A percentile compares a stretch with the other conserved stretches of the same genome.
Evolutionary conservation across 257 asterid genomes (phyloP).

Genomic region (Salvia splendens): DNA sequence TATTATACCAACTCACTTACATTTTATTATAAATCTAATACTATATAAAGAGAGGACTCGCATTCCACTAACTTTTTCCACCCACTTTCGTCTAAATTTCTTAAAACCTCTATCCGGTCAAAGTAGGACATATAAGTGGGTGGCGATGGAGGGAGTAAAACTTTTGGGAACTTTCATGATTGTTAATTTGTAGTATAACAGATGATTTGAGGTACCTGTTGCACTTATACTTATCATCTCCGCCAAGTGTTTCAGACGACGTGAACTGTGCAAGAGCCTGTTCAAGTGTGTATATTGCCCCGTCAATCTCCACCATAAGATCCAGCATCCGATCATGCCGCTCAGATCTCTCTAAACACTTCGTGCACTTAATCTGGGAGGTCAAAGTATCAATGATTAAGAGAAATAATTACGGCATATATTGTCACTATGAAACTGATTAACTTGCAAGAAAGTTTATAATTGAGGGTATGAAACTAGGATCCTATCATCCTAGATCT

Average conservation of each 20-base stretch:
- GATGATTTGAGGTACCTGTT: conserved; percentile 42
- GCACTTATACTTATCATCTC: conserved; percentile 67
- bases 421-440: conserved; percentile 24
- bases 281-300: conserved; percentile 50
- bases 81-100: too few relatives aligned
- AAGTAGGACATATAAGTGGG: too few relatives aligned
- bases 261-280: conserved; percentile 62
- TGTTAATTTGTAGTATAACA: conserved; percentile 13
- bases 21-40: too few relatives aligned
- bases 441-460: conserved; percentile 14
- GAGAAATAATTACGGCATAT: conserved; percentile 6
- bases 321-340: conserved; percentile 54
- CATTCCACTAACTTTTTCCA: too few relatives aligned
- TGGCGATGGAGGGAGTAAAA: neutral
- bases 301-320: conserved; percentile 60
- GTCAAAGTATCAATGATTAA: conserved; percentile 28
- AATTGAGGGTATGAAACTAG: conserved; percentile 8
- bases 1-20: too few relatives aligned
- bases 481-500: neutral
- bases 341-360: conserved; percentile 56
- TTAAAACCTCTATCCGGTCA: too few relatives aligned
- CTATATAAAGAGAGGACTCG: too few relatives aligned
- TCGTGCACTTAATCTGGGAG: conserved; percentile 59
- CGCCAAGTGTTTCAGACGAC: conserved; percentile 56
- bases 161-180: conserved; percentile 5